These are phyloP conservation scores for Neurospora sp. DNA, from an alignment of 495 filamentous ascomycete genomes.

Conservation along the genomic window DNA sequence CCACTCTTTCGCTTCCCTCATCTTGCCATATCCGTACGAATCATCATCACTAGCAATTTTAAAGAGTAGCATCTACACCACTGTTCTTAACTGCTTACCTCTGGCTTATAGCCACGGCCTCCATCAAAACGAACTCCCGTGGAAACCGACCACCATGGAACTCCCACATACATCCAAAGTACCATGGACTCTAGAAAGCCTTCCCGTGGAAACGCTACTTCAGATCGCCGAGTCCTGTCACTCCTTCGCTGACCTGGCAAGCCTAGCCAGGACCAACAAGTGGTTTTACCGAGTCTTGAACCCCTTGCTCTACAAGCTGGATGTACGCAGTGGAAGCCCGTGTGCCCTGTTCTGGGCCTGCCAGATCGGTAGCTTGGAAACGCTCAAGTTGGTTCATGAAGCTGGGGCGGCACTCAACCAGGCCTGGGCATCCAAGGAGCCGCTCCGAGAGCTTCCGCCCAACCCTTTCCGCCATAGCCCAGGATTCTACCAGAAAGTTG, in stretches of 20 bases:
- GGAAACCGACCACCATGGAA: background rate
- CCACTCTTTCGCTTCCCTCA: background rate
- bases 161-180: background rate
- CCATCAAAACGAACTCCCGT: background rate
- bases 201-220: conserved; percentile 3
- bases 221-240: conserved; percentile 5
- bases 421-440: background rate
- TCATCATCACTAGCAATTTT: background rate
- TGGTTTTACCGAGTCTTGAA: conserved; percentile 1
- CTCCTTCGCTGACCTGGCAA: background rate
- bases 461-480: background rate
- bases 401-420: conserved; percentile 4
- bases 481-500: background rate
- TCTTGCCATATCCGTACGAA: background rate
- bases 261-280: background rate
- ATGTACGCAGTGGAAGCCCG: background rate
- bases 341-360: conserved; percentile 4
- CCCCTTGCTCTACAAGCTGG: conserved; percentile 3
- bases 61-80: background rate
- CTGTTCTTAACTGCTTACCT: background rate
- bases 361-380: background rate
- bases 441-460: background rate
- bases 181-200: background rate
- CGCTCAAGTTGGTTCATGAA: background rate
- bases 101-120: background rate